Conservation (phyloP, 2,329 filamentous ascomycete species). For the Penicillium occitanis region DNA sequence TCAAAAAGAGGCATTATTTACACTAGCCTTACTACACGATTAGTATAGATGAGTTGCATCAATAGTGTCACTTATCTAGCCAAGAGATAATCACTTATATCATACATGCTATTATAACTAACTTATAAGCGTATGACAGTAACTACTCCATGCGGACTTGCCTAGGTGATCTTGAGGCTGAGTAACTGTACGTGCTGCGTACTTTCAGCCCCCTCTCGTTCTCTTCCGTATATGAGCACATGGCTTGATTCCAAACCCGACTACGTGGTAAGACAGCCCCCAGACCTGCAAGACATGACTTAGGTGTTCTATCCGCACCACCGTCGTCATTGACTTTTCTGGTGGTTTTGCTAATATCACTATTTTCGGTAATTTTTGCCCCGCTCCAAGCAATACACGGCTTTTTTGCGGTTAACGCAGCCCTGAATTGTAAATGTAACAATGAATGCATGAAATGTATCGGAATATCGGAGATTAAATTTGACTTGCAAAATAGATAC, state of each 20-base stretch:
- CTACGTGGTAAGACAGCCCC: not conserved
- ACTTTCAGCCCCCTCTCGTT: constrained; percentile 1
- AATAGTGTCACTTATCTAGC: not conserved
- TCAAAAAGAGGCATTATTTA: not conserved
- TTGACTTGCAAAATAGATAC: not conserved
- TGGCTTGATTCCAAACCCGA: constrained; percentile 1
- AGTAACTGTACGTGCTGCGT: not conserved
- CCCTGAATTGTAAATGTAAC: too few species aligned
- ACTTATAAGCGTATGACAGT: not conserved
- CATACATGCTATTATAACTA: not conserved
- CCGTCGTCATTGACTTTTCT: constrained; percentile 2
- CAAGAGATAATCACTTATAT: not conserved
- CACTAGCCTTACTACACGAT: not conserved
- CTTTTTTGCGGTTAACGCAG: not conserved
- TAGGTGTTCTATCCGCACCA: not conserved
- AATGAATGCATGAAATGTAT: not conserved
- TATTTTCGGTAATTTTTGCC: not conserved
- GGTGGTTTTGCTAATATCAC: not conserved
- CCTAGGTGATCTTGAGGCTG: not conserved
- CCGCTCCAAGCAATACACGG: not conserved
- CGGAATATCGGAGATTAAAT: not conserved
- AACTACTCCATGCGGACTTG: not conserved
- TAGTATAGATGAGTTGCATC: constrained; percentile 1
- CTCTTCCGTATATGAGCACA: not conserved
- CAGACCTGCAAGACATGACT: not conserved